Base-by-base conservation (phyloP, 2,329 filamentous ascomycete species). In the Lachnellula hyalina region DNA sequence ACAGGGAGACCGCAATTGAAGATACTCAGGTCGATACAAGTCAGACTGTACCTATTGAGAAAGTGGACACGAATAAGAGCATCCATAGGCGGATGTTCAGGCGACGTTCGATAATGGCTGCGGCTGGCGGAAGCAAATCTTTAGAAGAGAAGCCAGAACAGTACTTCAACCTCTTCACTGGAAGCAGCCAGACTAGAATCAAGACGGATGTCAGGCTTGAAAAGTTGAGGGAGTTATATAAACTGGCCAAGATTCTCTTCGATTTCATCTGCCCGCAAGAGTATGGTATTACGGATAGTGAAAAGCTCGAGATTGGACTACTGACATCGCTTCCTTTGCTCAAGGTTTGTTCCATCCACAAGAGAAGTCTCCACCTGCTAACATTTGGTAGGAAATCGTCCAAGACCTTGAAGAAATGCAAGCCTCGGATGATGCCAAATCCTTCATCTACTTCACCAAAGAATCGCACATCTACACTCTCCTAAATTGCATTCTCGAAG, bases 241-340 rank as follows among this genome's bases (percentile, higher is more conserved):
- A 90, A 64, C 79, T 96, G 47, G 90, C 90, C 54, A 99, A 99
- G 73, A 86, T 97, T 12, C 76, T 99, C 14, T 99, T 99, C 67
- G 94, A 99, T 72, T 99, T 96, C 70, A 96, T 99, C 65, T 96
- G 94, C 52, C 94, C 94, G 1, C 94, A 99, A 67, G 94, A 99
- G 72, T 99, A 99, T 68, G 94, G 94, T 52, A 99, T 99, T 62
- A 90, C 89, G 4, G 89, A 96, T 67, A 87, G 85, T 56, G 94
- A 99, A 73, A 99, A 99, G 77, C 82, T 99, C n/a, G 94, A 99
- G 70, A 99, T 99, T 70, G 94, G 94, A 2, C 81, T 99, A 1
- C 76, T 99, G 63, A 99, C 94, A 0, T 96, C 92, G 12, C 77
- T 99, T 47, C 95, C 94, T 2, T 78, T 99, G 15, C 82, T 99